phyloP scores from a whole-genome alignment of 345 rosid genomes.

The Linum tenue region DNA sequence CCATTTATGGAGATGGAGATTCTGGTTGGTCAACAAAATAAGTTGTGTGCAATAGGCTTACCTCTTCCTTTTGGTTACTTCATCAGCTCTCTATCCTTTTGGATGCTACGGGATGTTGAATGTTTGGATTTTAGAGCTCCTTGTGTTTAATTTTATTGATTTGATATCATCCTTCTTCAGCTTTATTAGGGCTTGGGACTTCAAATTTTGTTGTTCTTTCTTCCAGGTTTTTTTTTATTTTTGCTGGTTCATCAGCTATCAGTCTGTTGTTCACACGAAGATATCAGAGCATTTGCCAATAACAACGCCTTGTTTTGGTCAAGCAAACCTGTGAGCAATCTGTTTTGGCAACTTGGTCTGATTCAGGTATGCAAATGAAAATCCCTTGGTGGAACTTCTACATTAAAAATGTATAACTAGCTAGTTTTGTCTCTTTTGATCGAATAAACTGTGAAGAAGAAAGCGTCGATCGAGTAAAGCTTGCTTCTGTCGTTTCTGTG shows the following conservation, averaged over 20 bases:
- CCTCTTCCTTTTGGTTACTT: constrained; percentile 1
- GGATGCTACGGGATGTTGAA: background rate
- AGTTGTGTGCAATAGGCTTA: background rate
- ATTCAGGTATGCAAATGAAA: background rate
- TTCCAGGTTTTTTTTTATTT: background rate
- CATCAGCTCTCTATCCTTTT: background rate
- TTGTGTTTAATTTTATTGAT: background rate
- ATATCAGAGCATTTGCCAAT: background rate
- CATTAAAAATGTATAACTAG: background rate
- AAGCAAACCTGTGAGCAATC: background rate
- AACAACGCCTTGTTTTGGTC: background rate
- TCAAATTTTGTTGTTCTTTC: background rate
- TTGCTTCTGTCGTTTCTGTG: background rate
- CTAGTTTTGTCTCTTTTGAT: background rate
- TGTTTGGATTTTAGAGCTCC: background rate
- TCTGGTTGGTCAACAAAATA: constrained; percentile 7
- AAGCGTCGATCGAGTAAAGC: background rate
- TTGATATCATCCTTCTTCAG: background rate
- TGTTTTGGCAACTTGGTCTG: background rate
- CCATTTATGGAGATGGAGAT: constrained; percentile 5
- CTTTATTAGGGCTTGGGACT: background rate
- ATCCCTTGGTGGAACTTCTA: background rate
- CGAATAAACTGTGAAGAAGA: background rate
- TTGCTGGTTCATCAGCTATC: background rate
- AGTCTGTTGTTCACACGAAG: background rate